A percentile compares a stretch with the other conserved stretches of the same genome.
Conservation (phyloP, 2,329 filamentous ascomycete genomes). For the Leptographium wingfieldii region DNA sequence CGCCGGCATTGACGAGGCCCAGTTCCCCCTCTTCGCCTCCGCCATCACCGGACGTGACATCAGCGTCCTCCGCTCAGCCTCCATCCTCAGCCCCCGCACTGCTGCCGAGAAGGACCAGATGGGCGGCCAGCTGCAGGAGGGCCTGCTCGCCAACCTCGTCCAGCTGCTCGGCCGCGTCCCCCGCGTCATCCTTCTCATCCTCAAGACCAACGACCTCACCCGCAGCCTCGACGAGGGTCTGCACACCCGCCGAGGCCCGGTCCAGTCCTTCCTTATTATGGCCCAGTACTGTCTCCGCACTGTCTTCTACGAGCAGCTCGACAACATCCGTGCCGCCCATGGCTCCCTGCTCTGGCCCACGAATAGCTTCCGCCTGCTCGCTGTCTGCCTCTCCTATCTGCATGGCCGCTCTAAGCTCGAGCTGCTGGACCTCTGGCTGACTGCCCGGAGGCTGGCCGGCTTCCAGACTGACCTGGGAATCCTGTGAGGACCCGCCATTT, state of each 20-base stretch:
- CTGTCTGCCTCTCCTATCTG: conserved; percentile 45
- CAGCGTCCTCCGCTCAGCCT: conserved; percentile 53
- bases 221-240: conserved; percentile 85
- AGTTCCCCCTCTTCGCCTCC: conserved; percentile 90
- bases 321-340: conserved; percentile 34
- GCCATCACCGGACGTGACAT: conserved; percentile 95
- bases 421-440: conserved; percentile 49
- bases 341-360: conserved; percentile 47
- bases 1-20: conserved; percentile 74
- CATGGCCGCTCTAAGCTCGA: conserved; percentile 51
- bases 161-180: conserved; percentile 81
- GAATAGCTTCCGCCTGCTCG: conserved; percentile 40
- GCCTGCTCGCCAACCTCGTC: conserved; percentile 77
- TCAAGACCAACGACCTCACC: conserved; percentile 96
- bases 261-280: conserved; percentile 54
- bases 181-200: conserved; percentile 80
- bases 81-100: conserved; percentile 42
- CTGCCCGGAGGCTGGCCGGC: conserved; percentile 35
- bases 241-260: conserved; percentile 56
- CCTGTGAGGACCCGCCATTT: not conserved
- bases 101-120: conserved; percentile 77
- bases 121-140: conserved; percentile 70
- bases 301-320: conserved; percentile 52
- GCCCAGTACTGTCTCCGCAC: conserved; percentile 56
- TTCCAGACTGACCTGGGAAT: conserved; percentile 4